Percentiles rank a stretch among this genome's conserved stretches.
Conservation (phyloP, 169 alveolate species). For the Plasmodium inui region DNA sequence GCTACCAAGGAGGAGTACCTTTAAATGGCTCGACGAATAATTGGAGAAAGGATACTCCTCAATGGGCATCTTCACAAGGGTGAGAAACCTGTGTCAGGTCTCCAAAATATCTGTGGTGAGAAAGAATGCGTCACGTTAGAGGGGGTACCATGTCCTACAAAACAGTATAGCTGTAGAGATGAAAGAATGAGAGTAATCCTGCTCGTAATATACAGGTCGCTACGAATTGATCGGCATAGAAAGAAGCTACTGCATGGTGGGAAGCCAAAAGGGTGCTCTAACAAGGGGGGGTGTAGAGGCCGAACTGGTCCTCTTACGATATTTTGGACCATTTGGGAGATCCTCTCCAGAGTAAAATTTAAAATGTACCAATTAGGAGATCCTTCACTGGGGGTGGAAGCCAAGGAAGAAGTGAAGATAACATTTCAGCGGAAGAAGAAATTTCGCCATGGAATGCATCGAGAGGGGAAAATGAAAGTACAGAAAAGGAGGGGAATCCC, state of each 20-base stretch:
- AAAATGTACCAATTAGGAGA: neutral
- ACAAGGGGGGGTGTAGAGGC: neutral
- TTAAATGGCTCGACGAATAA: neutral
- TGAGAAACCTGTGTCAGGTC: neutral
- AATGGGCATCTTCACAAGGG: neutral
- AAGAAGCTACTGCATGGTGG: neutral
- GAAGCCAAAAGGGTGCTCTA: neutral
- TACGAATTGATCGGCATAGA: neutral
- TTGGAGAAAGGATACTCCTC: neutral
- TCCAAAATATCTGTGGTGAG: neutral
- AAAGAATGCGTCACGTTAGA: neutral
- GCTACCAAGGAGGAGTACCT: neutral
- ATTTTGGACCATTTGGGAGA: slow-evolving; percentile 7
- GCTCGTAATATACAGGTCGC: neutral
- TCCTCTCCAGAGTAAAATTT: neutral
- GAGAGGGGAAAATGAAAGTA: neutral
- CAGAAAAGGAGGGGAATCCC: neutral
- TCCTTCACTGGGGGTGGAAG: neutral
- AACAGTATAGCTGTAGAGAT: neutral
- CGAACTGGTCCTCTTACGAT: neutral
- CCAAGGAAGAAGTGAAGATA: neutral
- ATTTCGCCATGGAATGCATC: neutral
- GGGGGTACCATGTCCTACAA: neutral
- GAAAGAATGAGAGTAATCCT: neutral
- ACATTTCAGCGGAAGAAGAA: neutral